Base-by-base conservation (phyloP, 139 green algal species). In the Haematococcus lacustris region DNA sequence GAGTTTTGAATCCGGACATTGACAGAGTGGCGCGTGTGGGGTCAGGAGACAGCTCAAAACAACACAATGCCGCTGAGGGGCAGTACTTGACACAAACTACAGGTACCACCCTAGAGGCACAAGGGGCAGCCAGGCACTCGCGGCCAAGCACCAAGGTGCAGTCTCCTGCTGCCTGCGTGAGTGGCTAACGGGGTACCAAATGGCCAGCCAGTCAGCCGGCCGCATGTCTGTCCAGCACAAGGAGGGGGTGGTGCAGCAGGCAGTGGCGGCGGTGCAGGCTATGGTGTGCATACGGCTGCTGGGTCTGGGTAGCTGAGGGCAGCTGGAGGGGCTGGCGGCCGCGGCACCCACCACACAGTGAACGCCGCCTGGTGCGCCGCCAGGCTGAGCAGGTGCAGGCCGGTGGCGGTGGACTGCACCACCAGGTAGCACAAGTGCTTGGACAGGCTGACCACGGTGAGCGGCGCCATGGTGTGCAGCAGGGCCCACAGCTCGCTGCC, bases 381-480 rank as follows among this genome's bases (percentile, higher is more conserved):
- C 69, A 93, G 74, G 38, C 78, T 71, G 38, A 85, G 51, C 25
- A 77, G 72, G 5, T 63, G 40, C 47, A 93, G 73, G 30, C 40
- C 70, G 6, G 89, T 84, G 5, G 88, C 88, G 3, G 82, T 74
- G 43, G 73, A 82, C 74, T 90, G 84, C 3, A 64, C 26, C 50
- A 86, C 67, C 21, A 92, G 71, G 73, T 92, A 92, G 43, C 72
- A 82, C 1, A 85, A 33, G 70, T 86, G 91, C 74, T 93, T 93
- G 81, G 70, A 79, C 0, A 90, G 39, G 70, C 91, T 91, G 23
- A 90, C 84, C 1, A 93, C 47, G 2, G 73, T 82, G 9, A 91
- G 73, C 1, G 87, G 79, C 2, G 77, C 84, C 75, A 88, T 83
- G 3, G 78, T 90, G 23, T 30, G 4, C 51, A 78, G 51, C 53